A percentile compares a stretch with the other conserved stretches of the same genome.
Conservation (phyloP, 1,284 basidiomycete species). For the Trametes pubescens region DNA sequence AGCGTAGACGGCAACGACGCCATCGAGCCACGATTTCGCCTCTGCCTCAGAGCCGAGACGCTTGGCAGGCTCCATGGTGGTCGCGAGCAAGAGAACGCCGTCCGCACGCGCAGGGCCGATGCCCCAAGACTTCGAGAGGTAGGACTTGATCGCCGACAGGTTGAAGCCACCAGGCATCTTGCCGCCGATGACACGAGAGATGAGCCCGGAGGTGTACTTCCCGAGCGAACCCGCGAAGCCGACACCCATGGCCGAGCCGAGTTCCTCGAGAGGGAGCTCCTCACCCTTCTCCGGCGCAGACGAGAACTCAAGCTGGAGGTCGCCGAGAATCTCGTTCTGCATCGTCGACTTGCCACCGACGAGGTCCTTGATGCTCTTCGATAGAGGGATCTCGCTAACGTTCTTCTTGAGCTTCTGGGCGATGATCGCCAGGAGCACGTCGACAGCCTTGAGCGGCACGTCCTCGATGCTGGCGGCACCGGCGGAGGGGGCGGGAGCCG, state of each 20-base stretch:
- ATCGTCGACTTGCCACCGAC: conserved; percentile 98
- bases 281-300: conserved; percentile 98
- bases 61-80: conserved; percentile 94
- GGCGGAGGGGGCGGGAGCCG: conserved; percentile 57
- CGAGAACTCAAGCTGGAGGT: conserved; percentile 89
- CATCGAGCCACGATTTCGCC: conserved; percentile 94
- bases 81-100: conserved; percentile 89
- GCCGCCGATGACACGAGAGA: conserved; percentile 91
- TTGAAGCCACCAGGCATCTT: conserved; percentile 99
- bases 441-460: conserved; percentile 90
- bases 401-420: conserved; percentile 99
- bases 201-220: conserved; percentile 93
- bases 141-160: conserved; percentile 88
- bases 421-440: conserved; percentile 89
- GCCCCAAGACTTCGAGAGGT: conserved; percentile 94
- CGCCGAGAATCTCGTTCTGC: conserved; percentile 96
- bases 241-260: conserved; percentile 85
- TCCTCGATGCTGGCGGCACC: conserved; percentile 86
- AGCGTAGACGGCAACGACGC: conserved; percentile 86
- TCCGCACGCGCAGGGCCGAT: conserved; percentile 91
- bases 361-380: conserved; percentile 97
- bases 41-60: conserved; percentile 92
- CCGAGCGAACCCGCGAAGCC: conserved; percentile 91
- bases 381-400: conserved; percentile 88
- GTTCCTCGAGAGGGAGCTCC: conserved; percentile 94